phyloP scores from a whole-genome alignment of 345 rosid species.

The Physaria fendleri region DNA sequence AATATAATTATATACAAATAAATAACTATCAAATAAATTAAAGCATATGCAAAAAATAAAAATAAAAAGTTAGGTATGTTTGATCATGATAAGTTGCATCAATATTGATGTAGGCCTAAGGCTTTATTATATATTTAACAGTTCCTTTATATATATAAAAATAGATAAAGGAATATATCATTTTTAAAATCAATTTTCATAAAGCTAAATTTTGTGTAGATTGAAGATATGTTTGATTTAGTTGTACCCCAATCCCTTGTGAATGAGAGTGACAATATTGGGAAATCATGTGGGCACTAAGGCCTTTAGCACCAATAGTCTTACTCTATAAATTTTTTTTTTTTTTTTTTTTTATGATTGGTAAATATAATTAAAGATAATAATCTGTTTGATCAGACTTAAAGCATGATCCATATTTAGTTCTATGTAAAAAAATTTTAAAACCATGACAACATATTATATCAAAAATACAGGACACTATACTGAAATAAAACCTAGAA shows the following conservation, averaged over 20 bases:
- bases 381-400: too few relatives aligned
- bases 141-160: neutral
- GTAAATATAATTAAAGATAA: too few relatives aligned
- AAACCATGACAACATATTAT: too few relatives aligned
- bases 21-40: too few relatives aligned
- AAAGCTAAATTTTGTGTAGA: neutral
- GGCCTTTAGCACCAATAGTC: conserved; percentile 16
- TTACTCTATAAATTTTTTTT: too few relatives aligned
- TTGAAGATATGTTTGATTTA: conserved; percentile 26
- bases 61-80: conserved; percentile 11
- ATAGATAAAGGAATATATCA: neutral
- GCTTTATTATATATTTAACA: conserved; percentile 5
- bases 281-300: conserved; percentile 29
- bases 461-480: too few relatives aligned
- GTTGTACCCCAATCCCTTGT: conserved; percentile 13
- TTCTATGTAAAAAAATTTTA: too few relatives aligned
- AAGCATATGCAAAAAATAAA: too few relatives aligned
- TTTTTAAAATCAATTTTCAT: neutral
- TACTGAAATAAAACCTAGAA: too few relatives aligned
- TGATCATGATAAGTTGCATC: conserved; percentile 31
- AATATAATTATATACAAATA: too few relatives aligned
- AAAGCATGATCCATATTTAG: too few relatives aligned
- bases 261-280: conserved; percentile 25
- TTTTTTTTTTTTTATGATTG: too few relatives aligned
- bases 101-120: conserved; percentile 15